Evolutionary conservation across 345 rosid genomes (phyloP), one percentile per base, ranked within the genome.

Genomic region (Lepidium africanum): DNA sequence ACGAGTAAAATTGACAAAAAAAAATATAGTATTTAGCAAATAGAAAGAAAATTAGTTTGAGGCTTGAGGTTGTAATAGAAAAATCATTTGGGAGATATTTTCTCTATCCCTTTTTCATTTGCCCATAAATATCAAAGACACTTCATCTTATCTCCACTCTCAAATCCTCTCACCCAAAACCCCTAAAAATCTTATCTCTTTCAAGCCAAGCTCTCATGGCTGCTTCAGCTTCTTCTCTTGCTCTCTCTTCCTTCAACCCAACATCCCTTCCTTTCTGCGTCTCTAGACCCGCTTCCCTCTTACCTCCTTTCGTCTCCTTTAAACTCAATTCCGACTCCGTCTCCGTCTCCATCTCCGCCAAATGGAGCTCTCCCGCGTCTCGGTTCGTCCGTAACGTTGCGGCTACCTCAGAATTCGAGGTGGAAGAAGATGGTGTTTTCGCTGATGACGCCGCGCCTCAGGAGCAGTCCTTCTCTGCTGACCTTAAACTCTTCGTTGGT

Each of bases 401-500:
- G 0, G 62, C 84, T 42, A 80, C 97, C 0, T 84, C 90, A 2
- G 96, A 84, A 7, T 80, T 77, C 47, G 88, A 80, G 16, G 86
- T 83, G 42, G 91, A 90, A 17, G 95, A 91, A 65, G 95, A 76
- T 8, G 66, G 79, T 10, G 51, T 77, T 19, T 75, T 80, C 59
- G 85, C 80, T 17, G 85, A 67, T 1, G 84, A 60, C 17, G 86
- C 69, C 0, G 83, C 75, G 11, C 84, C 67, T 3, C 50, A 30
- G 58, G 59, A 46, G 64, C 74, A 76, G 16, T 76, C 77, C 12
- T 84, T 89, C 85, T 83, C 97, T 9, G 77, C 84, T 5, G 93
- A 91, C 85, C 81, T 87, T 39, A 89, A 89, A 46, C 79, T 94
- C 69, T 94, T 94, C 76, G 99, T 94, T 56, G 99, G 99, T 66